A percentile compares a stretch with the other conserved stretches of the same genome.
phyloP scores from a whole-genome alignment of 768 basidiomycete genomes.

The Leccinellum albellum region DNA sequence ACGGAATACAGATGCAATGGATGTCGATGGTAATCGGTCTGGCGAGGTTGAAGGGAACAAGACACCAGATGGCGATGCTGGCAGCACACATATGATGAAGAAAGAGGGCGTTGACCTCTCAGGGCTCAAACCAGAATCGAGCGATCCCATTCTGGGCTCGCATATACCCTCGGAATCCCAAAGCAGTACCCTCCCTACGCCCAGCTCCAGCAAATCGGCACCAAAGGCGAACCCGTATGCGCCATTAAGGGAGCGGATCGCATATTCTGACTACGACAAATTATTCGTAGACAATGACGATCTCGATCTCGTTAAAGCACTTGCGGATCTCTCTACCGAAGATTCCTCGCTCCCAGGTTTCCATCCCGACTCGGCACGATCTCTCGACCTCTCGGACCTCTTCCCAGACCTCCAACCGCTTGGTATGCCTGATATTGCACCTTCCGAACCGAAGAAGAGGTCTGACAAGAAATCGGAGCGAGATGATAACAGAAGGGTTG shows the following conservation, averaged over 20 bases:
- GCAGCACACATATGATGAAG: constrained; percentile 24
- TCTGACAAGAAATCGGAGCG: constrained; percentile 53
- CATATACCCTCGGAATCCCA: constrained; percentile 39
- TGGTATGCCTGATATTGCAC: constrained; percentile 46
- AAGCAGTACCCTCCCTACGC: constrained; percentile 11
- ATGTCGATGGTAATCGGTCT: constrained; percentile 27
- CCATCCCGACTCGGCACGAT: constrained; percentile 25
- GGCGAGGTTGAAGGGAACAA: constrained; percentile 29
- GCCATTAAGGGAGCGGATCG: constrained; percentile 58
- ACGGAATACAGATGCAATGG: constrained; percentile 28
- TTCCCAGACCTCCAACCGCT: constrained; percentile 82
- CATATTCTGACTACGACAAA: constrained; percentile 38
- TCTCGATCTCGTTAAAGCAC: constrained; percentile 47
- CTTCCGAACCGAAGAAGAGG: constrained; percentile 44
- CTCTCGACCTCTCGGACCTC: constrained; percentile 57
- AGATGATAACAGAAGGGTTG: constrained; percentile 69
- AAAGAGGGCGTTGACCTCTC: constrained; percentile 21
- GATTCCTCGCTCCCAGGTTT: constrained; percentile 13
- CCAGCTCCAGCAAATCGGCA: constrained; percentile 35
- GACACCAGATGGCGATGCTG: background rate
- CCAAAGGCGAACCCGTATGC: constrained; percentile 46
- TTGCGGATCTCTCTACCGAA: constrained; percentile 38
- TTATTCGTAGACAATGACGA: constrained; percentile 55
- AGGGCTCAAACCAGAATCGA: constrained; percentile 55
- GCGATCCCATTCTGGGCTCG: constrained; percentile 48